These are phyloP conservation scores for Castanea mollissima DNA, from an alignment of 306 rosid species.

Conservation along the genomic window DNA sequence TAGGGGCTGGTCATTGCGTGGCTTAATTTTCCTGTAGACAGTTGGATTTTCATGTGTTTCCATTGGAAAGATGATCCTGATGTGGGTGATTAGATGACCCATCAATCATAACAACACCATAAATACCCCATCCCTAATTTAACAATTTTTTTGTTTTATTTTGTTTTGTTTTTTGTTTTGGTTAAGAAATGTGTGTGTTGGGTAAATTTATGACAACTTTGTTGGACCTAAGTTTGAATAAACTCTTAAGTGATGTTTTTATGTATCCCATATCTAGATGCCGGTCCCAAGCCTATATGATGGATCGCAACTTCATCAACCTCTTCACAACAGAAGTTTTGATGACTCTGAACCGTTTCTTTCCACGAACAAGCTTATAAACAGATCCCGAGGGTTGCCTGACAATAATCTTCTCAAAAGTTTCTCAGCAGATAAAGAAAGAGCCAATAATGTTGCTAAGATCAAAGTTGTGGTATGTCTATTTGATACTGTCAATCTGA, in stretches of 20 bases:
- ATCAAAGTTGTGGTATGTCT: conserved; percentile 83
- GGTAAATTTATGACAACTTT: background rate
- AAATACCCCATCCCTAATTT: background rate
- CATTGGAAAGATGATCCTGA: background rate
- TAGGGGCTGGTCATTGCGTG: background rate
- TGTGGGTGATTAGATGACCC: background rate
- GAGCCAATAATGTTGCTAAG: conserved; percentile 73
- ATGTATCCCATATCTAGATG: conserved; percentile 32
- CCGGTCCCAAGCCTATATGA: conserved; percentile 20
- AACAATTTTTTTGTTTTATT: background rate
- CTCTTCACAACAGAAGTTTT: conserved; percentile 39
- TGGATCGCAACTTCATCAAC: conserved; percentile 23
- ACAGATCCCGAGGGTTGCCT: conserved; percentile 49
- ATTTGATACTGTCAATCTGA: conserved; percentile 1
- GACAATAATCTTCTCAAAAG: conserved; percentile 56
- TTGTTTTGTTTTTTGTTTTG: background rate
- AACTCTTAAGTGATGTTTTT: conserved; percentile 17
- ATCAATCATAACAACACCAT: background rate
- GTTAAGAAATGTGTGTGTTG: background rate
- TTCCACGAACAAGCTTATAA: conserved; percentile 29
- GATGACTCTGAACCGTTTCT: conserved; percentile 51
- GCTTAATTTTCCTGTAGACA: background rate
- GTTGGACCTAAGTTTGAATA: background rate
- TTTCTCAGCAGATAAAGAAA: conserved; percentile 65
- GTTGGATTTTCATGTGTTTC: background rate